A percentile compares a stretch with the other conserved stretches of the same genome.
Evolutionary conservation across 352 stramenopile genomes (phyloP).

Genomic region (Globisporangium ultimum): DNA sequence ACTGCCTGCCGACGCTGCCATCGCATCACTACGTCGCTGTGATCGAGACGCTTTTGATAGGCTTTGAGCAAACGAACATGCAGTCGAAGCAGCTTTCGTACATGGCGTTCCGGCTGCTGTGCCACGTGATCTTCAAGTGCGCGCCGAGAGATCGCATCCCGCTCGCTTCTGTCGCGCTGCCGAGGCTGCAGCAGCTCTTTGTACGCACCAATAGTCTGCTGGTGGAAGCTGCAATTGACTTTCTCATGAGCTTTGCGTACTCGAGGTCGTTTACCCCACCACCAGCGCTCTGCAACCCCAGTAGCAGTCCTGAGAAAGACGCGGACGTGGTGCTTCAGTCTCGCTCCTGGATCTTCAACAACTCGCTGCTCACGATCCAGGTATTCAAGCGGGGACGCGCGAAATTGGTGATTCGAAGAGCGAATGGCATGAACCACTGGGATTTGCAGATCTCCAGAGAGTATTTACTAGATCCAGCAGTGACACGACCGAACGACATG

Average conservation of each 20-base stretch:
- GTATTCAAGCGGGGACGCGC: constrained; percentile 22
- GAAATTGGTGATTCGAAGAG: constrained; percentile 44
- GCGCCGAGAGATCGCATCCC: constrained; percentile 29
- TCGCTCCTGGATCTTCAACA: constrained; percentile 50
- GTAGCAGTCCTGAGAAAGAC: constrained; percentile 5
- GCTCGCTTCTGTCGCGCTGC: constrained; percentile 49
- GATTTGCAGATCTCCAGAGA: constrained; percentile 25
- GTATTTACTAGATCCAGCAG: constrained; percentile 14
- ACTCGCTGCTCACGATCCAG: constrained; percentile 51
- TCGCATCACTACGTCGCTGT: constrained; percentile 19
- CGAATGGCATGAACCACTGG: constrained; percentile 55
- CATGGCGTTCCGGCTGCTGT: constrained; percentile 62
- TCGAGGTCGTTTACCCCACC: constrained; percentile 41
- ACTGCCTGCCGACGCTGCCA: constrained; percentile 15
- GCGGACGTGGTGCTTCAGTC: constrained; percentile 11
- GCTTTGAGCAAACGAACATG: constrained; percentile 36
- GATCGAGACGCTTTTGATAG: constrained; percentile 52
- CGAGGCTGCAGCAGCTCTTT: constrained; percentile 42
- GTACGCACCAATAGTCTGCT: constrained; percentile 40
- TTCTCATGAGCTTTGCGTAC: constrained; percentile 73
- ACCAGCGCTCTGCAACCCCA: constrained; percentile 26
- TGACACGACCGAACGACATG: not conserved
- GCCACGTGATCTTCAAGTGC: constrained; percentile 56
- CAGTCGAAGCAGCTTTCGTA: constrained; percentile 59
- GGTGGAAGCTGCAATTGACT: constrained; percentile 68